These are phyloP conservation scores for Penicillium daleae DNA, from an alignment of 495 filamentous ascomycete genomes.

Conservation along the genomic window DNA sequence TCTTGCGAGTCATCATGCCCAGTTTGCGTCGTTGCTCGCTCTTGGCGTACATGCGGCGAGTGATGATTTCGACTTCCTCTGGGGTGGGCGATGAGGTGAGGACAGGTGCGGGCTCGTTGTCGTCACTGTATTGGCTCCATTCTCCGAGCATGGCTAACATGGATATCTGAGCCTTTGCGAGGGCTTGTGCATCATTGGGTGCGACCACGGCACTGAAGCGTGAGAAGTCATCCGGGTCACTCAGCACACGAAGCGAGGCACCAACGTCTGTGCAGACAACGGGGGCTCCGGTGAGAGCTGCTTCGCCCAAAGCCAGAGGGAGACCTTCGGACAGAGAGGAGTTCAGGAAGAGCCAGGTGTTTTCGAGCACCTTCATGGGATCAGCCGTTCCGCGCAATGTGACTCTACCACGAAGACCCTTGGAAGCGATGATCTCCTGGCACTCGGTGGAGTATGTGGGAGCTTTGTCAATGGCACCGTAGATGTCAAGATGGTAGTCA, in stretches of 20 bases:
- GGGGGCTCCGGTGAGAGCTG: conserved; percentile 64
- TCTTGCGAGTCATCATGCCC: conserved; percentile 62
- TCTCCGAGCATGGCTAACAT: conserved; percentile 63
- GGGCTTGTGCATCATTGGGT: conserved; percentile 61
- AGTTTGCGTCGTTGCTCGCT: conserved; percentile 58
- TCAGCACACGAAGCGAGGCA: conserved; percentile 65
- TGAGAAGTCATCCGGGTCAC: conserved; percentile 59
- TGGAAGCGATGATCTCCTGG: conserved; percentile 64
- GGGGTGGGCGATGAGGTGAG: conserved; percentile 53
- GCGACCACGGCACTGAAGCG: conserved; percentile 65
- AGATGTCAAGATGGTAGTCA: conserved; percentile 65
- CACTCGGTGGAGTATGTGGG: conserved; percentile 64
- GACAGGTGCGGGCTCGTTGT: conserved; percentile 47
- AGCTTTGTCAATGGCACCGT: conserved; percentile 63
- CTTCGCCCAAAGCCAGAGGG: conserved; percentile 67
- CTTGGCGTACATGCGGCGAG: conserved; percentile 65
- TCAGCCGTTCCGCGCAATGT: conserved; percentile 60
- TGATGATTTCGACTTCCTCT: conserved; percentile 58
- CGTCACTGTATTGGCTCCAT: conserved; percentile 59
- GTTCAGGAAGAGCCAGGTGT: conserved; percentile 70
- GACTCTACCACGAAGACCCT: conserved; percentile 57
- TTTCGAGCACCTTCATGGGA: conserved; percentile 59
- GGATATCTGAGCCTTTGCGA: conserved; percentile 65
- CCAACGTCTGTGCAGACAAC: conserved; percentile 70
- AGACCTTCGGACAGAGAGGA: conserved; percentile 69